Evolutionary conservation across 1,139 yeast genomes (phyloP).

Genomic region (Geotrichum citri-aurantii): DNA sequence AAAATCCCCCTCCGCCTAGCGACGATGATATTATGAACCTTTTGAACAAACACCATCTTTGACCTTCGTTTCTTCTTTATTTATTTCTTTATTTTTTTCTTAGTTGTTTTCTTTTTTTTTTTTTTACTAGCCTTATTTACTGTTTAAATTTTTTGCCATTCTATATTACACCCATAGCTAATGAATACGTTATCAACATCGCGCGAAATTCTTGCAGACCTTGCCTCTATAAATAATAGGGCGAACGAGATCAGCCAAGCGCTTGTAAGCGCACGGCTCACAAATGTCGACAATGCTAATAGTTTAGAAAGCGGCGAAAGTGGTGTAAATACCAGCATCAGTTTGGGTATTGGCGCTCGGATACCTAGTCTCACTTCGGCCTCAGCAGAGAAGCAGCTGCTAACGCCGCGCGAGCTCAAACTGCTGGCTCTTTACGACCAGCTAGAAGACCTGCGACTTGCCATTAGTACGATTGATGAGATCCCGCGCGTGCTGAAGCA

Average conservation of each 20-base stretch:
- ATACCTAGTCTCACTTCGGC: background rate
- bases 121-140: no score
- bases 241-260: background rate
- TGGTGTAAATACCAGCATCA: background rate
- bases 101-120: background rate
- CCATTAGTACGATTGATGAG: slow-evolving; percentile 1
- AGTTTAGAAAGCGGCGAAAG: background rate
- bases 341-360: background rate
- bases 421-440: slow-evolving; percentile 4
- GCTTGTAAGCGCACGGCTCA: background rate
- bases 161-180: background rate
- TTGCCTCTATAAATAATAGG: background rate
- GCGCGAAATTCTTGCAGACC: background rate
- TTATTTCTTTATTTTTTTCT: background rate
- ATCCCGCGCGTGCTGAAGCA: background rate
- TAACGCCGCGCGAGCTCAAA: slow-evolving; percentile 4
- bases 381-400: background rate
- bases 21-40: background rate
- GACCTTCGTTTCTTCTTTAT: background rate
- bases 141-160: background rate
- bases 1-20: background rate
- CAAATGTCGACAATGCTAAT: background rate
- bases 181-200: background rate
- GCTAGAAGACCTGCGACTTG: slow-evolving; percentile 3
- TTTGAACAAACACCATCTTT: background rate